Evolutionary conservation across 1,284 basidiomycete genomes (phyloP), one percentile per base, ranked within the genome.

Genomic region (Porodaedalea pini): DNA sequence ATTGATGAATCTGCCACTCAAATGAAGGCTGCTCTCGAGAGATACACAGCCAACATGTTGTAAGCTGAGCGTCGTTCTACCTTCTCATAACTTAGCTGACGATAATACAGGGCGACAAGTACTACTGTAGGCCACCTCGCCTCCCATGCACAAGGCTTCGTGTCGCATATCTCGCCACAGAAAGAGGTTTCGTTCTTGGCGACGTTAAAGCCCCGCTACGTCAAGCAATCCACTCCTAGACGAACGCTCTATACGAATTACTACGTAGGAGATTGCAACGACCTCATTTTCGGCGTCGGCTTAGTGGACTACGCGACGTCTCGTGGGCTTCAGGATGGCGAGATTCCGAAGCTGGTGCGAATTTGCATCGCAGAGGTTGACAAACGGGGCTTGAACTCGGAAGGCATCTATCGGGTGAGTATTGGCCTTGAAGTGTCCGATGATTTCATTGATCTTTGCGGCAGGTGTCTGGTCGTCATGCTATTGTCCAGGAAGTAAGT

Each of bases 221-320:
- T 90, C 41, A 76, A 81, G 2, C 78, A 78, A 19, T 75, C 82
- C 13, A 83, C 81, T 52, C 89, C 88, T 8, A 82, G 83, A 56
- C 82, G 81, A 21, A 77, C 83, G 25, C 73, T 84, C 64, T 92
- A 94, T 69, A 80, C 89, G 64, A 90, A 94, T 69, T 90, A 85
- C 57, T 80, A 82, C 64, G 90, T 97, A 40, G 97, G 96, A 21
- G 86, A 88, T 68, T 98, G 94, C 66, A 81, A 81, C 53, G 90
- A 92, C 67, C 76, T 99, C 34, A 90, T 98, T 48, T 98, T 98
- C 69, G 96, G 96, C 23, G 88, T 98, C 61, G 87, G 85, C 62
- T 74, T 99, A 54, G 86, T 88, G 53, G 95, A 98, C 70, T 98
- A 99, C 69, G 92, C 94, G 10, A 93, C 89, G 31, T 82, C 90